phyloP scores from a whole-genome alignment of 306 rosid genomes.

The Albizia julibrissin region DNA sequence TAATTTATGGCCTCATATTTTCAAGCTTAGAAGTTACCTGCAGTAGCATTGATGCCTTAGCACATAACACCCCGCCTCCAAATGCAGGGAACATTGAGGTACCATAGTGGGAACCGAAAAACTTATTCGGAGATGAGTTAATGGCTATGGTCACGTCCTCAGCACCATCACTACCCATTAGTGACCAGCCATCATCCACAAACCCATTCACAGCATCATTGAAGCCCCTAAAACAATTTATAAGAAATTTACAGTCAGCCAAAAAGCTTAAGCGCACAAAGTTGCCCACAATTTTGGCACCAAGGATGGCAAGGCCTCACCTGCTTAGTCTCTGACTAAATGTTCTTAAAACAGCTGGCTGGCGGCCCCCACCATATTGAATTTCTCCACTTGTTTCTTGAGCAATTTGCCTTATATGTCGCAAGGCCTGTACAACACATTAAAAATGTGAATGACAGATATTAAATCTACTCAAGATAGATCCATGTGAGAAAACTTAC shows the following conservation, averaged over 20 bases:
- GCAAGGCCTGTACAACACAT: conserved; percentile 59
- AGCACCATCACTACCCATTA: conserved; percentile 77
- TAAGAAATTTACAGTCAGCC: neutral
- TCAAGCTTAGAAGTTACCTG: conserved; percentile 54
- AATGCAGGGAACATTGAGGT: conserved; percentile 65
- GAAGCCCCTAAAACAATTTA: conserved; percentile 64
- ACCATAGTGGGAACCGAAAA: conserved; percentile 65
- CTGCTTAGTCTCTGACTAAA: conserved; percentile 93
- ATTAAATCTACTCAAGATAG: neutral
- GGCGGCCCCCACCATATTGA: conserved; percentile 90
- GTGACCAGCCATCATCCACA: conserved; percentile 90
- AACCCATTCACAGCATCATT: conserved; percentile 97
- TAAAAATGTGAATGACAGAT: neutral
- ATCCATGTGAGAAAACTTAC: conserved; percentile 42
- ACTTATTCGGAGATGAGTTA: conserved; percentile 73
- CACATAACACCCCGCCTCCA: conserved; percentile 92
- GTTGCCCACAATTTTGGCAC: neutral
- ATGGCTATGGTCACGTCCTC: conserved; percentile 90
- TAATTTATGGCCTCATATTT: neutral
- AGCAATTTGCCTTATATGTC: conserved; percentile 86
- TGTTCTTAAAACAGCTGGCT: conserved; percentile 93
- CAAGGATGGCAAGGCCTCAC: conserved; percentile 30
- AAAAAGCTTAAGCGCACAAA: neutral
- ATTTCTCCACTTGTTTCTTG: conserved; percentile 93
- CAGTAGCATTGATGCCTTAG: conserved; percentile 96